These are phyloP conservation scores for Terfezia boudieri DNA, from an alignment of 495 filamentous ascomycete species.

Conservation along the genomic window DNA sequence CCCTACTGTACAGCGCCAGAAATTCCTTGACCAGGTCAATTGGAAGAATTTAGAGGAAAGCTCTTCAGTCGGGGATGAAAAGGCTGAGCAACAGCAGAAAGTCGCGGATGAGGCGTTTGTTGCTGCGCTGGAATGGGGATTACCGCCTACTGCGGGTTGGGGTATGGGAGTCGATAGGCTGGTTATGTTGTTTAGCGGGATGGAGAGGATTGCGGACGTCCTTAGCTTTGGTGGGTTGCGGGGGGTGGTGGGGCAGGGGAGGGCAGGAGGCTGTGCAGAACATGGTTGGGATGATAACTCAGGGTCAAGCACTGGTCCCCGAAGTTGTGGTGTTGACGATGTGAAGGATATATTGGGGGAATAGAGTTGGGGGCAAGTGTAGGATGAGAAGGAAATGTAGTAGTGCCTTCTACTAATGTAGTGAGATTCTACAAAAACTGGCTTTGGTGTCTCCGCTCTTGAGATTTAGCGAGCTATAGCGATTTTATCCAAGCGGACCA, in stretches of 20 bases:
- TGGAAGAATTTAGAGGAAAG: slow-evolving; percentile 19
- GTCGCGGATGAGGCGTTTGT: slow-evolving; percentile 65
- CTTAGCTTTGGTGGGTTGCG: slow-evolving; percentile 70
- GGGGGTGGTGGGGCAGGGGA: slow-evolving; percentile 3
- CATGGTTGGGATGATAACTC: no score
- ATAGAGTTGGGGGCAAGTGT: no score
- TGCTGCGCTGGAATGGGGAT: slow-evolving; percentile 58
- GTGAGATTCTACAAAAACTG: no score
- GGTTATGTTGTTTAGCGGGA: slow-evolving; percentile 65
- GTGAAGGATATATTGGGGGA: no score
- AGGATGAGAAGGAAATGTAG: no score
- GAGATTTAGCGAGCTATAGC: no score
- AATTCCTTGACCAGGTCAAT: slow-evolving; percentile 41
- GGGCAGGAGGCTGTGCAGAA: no score
- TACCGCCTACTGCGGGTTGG: slow-evolving; percentile 92
- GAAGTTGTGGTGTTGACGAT: no score
- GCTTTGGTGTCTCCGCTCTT: no score
- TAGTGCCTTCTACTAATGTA: no score
- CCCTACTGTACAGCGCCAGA: slow-evolving; percentile 63
- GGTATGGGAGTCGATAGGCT: slow-evolving; percentile 79
- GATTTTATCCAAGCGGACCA: no score
- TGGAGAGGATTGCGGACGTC: slow-evolving; percentile 55
- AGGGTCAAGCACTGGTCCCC: no score
- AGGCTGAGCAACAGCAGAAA: slow-evolving; percentile 12
- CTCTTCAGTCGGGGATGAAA: neutral